Evolutionary conservation across 176 grass and related monocot genomes (phyloP).

Genomic region (Cenchrus americanus): DNA sequence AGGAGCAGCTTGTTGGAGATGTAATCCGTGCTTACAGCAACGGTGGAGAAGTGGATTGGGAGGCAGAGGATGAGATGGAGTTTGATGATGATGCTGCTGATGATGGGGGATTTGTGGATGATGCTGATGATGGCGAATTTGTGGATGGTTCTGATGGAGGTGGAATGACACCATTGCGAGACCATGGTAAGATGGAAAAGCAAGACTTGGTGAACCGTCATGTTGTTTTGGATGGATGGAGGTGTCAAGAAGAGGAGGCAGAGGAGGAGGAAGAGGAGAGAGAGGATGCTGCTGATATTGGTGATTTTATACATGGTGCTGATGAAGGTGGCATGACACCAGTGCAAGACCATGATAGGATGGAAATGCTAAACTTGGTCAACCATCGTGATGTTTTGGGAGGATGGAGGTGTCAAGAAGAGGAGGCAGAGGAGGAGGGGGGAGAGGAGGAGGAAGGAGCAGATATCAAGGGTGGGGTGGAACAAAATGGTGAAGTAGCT

Average conservation of each 20-base stretch:
- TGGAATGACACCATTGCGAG: not conserved
- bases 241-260: not conserved
- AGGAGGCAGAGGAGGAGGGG: not conserved
- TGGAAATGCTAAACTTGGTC: constrained; percentile 18
- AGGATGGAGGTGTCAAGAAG: constrained; percentile 1
- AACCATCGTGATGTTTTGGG: constrained; percentile 23
- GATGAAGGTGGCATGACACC: constrained; percentile 21
- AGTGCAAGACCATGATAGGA: constrained; percentile 11
- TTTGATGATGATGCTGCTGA: constrained; percentile 40
- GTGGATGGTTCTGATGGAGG: constrained; percentile 32
- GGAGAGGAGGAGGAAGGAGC: constrained; percentile 26
- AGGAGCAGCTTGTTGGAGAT: constrained; percentile 54
- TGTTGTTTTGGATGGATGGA: constrained; percentile 14
- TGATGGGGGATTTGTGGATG: constrained; percentile 49
- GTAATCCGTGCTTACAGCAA: constrained; percentile 57
- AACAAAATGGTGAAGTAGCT: constrained; percentile 14
- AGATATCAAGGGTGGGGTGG: constrained; percentile 8
- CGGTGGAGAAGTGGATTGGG: constrained; percentile 51
- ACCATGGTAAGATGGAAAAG: constrained; percentile 19
- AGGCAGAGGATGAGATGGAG: constrained; percentile 47
- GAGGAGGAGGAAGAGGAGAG: constrained; percentile 45
- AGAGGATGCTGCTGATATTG: constrained; percentile 34
- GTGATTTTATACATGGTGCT: constrained; percentile 18
- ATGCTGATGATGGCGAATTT: constrained; percentile 12
- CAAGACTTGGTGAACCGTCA: constrained; percentile 28